Conservation (phyloP, 768 basidiomycete genomes). For the Inosperma sp. region DNA sequence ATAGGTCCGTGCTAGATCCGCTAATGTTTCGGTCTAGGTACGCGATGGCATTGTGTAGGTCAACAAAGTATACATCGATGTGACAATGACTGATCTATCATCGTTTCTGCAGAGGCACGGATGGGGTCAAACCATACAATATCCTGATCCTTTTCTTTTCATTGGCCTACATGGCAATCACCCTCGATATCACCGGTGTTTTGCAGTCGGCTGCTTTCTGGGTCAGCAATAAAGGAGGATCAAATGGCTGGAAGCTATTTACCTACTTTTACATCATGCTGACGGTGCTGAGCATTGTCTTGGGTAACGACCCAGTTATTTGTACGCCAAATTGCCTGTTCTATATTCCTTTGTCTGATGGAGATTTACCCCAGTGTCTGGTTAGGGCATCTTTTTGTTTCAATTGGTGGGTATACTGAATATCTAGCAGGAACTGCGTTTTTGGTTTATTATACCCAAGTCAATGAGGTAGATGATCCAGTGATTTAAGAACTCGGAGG, state of each 20-base stretch:
- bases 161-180: constrained; percentile 89
- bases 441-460: constrained; percentile 78
- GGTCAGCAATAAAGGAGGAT: constrained; percentile 78
- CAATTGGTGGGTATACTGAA: constrained; percentile 81
- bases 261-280: constrained; percentile 82
- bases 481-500: too few relatives aligned
- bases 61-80: too few relatives aligned
- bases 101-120: constrained; percentile 31
- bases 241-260: constrained; percentile 66
- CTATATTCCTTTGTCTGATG: constrained; percentile 39
- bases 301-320: constrained; percentile 96
- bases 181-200: constrained; percentile 84
- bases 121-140: constrained; percentile 84
- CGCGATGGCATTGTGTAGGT: constrained; percentile 68
- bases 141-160: constrained; percentile 92
- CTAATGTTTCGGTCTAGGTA: constrained; percentile 51
- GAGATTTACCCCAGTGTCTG: not conserved
- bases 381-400: constrained; percentile 16
- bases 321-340: constrained; percentile 14
- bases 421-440: constrained; percentile 89
- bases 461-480: constrained; percentile 36
- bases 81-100: too few relatives aligned
- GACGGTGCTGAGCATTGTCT: constrained; percentile 64
- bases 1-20: constrained; percentile 43
- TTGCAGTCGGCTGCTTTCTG: constrained; percentile 84